Base-by-base conservation (phyloP, 2,329 filamentous ascomycete species). In the Escovopsis weberi region DNA sequence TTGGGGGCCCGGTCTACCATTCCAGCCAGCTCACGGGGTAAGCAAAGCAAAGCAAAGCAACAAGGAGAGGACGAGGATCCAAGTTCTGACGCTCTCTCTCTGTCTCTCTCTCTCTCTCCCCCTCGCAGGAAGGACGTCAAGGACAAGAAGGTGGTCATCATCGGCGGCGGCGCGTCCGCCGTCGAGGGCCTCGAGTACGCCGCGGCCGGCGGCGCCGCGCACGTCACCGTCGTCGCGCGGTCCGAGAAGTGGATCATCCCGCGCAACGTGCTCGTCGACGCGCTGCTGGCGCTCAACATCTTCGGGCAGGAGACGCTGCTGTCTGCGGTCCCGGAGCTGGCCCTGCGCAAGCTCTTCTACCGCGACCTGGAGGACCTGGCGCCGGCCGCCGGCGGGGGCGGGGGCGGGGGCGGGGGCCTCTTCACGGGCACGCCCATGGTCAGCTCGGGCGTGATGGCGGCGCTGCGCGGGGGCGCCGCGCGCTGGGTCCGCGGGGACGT, bases 171-270 rank as follows among this genome's bases (percentile, higher is more conserved):
- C 2, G 85, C 85, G 12, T 85, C 79, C 42, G 85, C 85, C 3
- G 80, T 93, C 4, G 85, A 93, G 57, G 84, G 83, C 0, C 68
- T 93, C 26, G 85, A 93, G 54, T 93, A 85, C 51, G 83, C 83
- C 1, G 73, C 79, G 10, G 65, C 74, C 11, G 72, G 77, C 36
- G 69, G 77, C 4, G 85, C 84, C 0, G 64, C 67, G 7, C 77
- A 85, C 53, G 79, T 80, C 0, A 79, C 78, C 44, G 78, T 93
- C 28, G 70, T 93, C 9, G 77, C 85, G 0, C 72, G 85, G 19
- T 83, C 78, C 12, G 84, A 89, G 52, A 91, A 89, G 58, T 89
- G 84, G 85, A 85, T 91, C 48, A 88, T 89, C 41, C 85, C 85
- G 0, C 74, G 86, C 8, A 91, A 93, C 50, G 67, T 83, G 0